Evolutionary conservation across 345 rosid species (phyloP).

Genomic region (Eutrema japonicum): DNA sequence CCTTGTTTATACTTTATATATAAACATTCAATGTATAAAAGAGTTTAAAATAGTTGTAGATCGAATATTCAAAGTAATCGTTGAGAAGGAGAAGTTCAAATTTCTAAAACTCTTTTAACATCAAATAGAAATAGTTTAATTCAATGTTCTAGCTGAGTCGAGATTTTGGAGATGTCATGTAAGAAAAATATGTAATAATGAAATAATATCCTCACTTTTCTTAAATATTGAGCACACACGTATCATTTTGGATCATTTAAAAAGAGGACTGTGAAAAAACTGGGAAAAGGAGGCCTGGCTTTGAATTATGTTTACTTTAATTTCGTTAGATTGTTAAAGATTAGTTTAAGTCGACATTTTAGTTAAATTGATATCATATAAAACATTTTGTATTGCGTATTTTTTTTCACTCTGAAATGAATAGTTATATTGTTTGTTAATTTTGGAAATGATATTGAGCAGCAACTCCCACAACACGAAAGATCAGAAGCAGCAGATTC

Average conservation of each 20-base stretch:
- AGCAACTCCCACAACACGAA: slow-evolving; percentile 28
- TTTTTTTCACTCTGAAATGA: background rate
- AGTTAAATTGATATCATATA: background rate
- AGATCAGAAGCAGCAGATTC: slow-evolving; percentile 22
- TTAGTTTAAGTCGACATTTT: background rate
- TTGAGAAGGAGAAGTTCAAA: slow-evolving; percentile 10
- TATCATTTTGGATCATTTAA: too few species aligned
- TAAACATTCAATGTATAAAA: slow-evolving; percentile 2
- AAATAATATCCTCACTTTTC: too few species aligned
- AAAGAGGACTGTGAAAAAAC: too few species aligned
- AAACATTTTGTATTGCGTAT: background rate
- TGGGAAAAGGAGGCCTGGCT: background rate
- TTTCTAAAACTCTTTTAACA: slow-evolving; percentile 18
- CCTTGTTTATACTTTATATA: background rate
- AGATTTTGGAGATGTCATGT: background rate
- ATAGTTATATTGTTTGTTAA: background rate
- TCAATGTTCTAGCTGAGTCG: background rate
- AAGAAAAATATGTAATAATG: background rate
- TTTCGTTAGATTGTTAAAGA: background rate
- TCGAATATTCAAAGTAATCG: slow-evolving; percentile 21
- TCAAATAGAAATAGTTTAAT: background rate
- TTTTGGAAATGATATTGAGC: background rate
- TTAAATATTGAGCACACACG: too few species aligned
- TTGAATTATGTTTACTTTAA: background rate
- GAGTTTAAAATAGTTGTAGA: background rate